A percentile compares a stretch with the other conserved stretches of the same genome.
phyloP scores from a whole-genome alignment of 2,329 filamentous ascomycete genomes.

The Byssothecium circinans region DNA sequence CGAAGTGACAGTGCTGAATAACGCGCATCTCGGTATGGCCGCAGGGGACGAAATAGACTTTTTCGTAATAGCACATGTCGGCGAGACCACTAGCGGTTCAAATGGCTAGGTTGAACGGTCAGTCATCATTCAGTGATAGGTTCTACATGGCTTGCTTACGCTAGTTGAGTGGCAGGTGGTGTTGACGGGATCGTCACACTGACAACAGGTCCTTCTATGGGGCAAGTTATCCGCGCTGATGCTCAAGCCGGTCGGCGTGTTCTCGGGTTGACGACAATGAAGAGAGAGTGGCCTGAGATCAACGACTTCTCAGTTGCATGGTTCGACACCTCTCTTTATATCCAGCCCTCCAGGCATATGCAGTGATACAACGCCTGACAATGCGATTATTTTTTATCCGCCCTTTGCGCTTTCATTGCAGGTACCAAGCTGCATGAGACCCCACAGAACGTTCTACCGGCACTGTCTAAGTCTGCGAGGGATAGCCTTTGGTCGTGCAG shows the following conservation, averaged over 20 bases:
- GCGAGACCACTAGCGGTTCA: background rate
- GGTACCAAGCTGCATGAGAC: too few relatives aligned
- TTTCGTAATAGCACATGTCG: conserved; percentile 71
- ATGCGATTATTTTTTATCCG: too few relatives aligned
- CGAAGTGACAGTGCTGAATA: conserved; percentile 72
- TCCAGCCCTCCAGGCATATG: too few relatives aligned
- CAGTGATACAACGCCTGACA: too few relatives aligned
- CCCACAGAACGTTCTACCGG: too few relatives aligned
- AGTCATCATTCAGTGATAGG: background rate
- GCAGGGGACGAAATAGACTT: conserved; percentile 65
- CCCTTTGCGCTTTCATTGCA: too few relatives aligned
- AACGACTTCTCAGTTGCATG: too few relatives aligned
- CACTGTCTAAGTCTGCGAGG: too few relatives aligned
- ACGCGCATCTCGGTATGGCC: conserved; percentile 62
- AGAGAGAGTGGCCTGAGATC: background rate
- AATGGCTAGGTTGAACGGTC: background rate
- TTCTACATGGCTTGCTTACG: background rate
- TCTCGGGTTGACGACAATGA: background rate
- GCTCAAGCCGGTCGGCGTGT: too few relatives aligned
- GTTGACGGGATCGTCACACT: background rate
- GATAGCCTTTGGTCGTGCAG: too few relatives aligned
- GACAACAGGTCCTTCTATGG: background rate
- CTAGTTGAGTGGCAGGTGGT: background rate
- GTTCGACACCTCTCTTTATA: too few relatives aligned
- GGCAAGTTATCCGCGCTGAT: too few relatives aligned